Percentiles rank a stretch among this genome's conserved stretches.
Conservation (phyloP, 2,329 filamentous ascomycete genomes). For the Fusarium sp. region DNA sequence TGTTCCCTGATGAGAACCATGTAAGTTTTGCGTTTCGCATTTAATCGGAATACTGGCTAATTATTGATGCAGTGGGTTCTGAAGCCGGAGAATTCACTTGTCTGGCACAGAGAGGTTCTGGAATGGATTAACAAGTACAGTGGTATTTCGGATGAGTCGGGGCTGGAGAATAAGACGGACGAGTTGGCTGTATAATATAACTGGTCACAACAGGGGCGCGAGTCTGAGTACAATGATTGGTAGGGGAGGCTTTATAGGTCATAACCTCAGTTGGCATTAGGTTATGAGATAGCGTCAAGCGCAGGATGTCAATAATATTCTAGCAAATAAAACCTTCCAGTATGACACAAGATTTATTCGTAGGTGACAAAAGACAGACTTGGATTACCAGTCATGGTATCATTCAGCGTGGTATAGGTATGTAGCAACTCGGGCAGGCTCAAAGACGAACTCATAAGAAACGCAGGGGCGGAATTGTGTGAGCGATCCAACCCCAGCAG, state of each 20-base stretch:
- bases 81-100: conserved; percentile 88
- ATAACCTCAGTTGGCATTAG: neutral
- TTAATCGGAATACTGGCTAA: conserved; percentile 5
- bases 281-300: neutral
- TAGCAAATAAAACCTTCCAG: neutral
- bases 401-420: neutral
- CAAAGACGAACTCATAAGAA: too few relatives aligned
- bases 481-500: neutral
- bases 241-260: neutral
- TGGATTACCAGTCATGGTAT: neutral
- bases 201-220: neutral
- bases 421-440: too few relatives aligned
- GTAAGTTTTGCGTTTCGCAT: conserved; percentile 46
- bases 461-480: neutral
- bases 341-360: too few relatives aligned
- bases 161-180: conserved; percentile 36
- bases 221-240: neutral
- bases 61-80: conserved; percentile 74
- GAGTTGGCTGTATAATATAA: conserved; percentile 33
- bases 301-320: neutral
- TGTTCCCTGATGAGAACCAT: conserved; percentile 81
- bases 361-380: neutral
- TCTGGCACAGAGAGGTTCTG: conserved; percentile 90
- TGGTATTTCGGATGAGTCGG: conserved; percentile 54
- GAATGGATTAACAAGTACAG: conserved; percentile 78